Base-by-base conservation (phyloP, 1,284 basidiomycete genomes). In the Rhodotorula glutinis region DNA sequence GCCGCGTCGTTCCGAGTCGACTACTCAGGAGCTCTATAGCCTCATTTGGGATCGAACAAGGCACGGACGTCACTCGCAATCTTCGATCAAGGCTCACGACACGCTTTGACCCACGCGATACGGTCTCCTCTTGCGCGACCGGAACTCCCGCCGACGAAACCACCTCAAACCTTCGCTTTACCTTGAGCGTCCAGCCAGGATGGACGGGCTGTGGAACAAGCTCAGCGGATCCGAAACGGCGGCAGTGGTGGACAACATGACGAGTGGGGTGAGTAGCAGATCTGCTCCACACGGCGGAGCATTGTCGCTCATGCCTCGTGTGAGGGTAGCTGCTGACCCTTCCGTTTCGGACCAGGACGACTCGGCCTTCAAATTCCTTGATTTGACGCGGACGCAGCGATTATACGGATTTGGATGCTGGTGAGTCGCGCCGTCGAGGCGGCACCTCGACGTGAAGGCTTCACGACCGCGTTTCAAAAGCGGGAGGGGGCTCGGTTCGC, bases 361-460 rank as follows among this genome's bases (percentile, higher is more conserved):
- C 25, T 67, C 66, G 57, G 89, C 91, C 16, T 94, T 92, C 82
- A 85, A 83, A 59, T 86, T 86, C 69, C 82, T 93, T 17, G 86
- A 86, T 0, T 81, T 95, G 66, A 88, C 91, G 16, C 83, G 86
- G 73, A 89, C 83, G 47, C 88, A 91, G 74, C 81, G 92, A 55
- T 79, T 95, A 62, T 92, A 91, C 79, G 91, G 91, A 2, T 94
- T 94, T 74, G 80, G 83, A 57, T 87, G 82, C 60, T 93, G 89
- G 91, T 92, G 73, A 79, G 87, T 80, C 11, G 16, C 13, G 13
- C 30, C 65, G 10, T 58, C 33, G 52, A 52, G 1, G 57, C 66
- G 13, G n/a, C 33, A 38, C 11, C 7, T 27, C 19, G 49, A n/a
- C 11, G 46, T 11, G 4, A 47, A 10, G 46, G 21, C 9, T 47